Evolutionary conservation across 192 early-diverging fungal genomes (phyloP).

Genomic region (Entophlyctis luteolus): DNA sequence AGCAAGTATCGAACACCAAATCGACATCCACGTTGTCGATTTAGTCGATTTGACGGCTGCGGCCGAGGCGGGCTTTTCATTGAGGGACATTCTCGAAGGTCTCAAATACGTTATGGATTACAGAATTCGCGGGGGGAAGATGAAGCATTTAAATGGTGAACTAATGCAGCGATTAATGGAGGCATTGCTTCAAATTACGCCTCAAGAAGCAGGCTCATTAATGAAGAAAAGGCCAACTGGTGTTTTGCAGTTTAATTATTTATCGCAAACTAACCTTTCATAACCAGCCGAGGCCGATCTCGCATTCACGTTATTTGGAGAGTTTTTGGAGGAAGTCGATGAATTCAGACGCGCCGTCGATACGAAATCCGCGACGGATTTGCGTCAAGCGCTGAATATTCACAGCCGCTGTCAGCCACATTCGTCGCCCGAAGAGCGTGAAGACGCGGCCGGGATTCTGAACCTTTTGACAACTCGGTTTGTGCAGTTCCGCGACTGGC

Average conservation of each 20-base stretch:
- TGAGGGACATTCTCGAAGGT: slow-evolving; percentile 78
- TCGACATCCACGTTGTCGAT: slow-evolving; percentile 73
- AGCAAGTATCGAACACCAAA: slow-evolving; percentile 60
- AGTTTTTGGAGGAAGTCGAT: slow-evolving; percentile 89
- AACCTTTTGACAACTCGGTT: slow-evolving; percentile 70
- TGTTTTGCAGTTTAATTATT: not conserved
- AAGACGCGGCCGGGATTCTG: slow-evolving; percentile 73
- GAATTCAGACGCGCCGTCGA: slow-evolving; percentile 84
- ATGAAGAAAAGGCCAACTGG: slow-evolving; percentile 27
- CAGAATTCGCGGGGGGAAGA: slow-evolving; percentile 79
- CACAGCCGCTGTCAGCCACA: slow-evolving; percentile 68
- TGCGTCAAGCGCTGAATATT: slow-evolving; percentile 73
- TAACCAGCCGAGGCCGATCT: slow-evolving; percentile 66
- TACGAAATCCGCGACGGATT: slow-evolving; percentile 71
- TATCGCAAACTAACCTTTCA: not conserved
- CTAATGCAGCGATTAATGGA: slow-evolving; percentile 86
- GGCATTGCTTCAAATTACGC: slow-evolving; percentile 78
- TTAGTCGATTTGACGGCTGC: slow-evolving; percentile 62
- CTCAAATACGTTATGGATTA: slow-evolving; percentile 94
- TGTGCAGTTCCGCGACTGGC: slow-evolving; percentile 85
- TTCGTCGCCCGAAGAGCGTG: slow-evolving; percentile 65
- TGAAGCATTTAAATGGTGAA: slow-evolving; percentile 70
- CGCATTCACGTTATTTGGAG: slow-evolving; percentile 89
- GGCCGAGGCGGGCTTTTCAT: slow-evolving; percentile 61
- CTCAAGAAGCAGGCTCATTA: slow-evolving; percentile 37